Percentiles rank a stretch among this genome's conserved stretches.
These are phyloP conservation scores for Xylaria sp. DNA, from an alignment of 2,329 filamentous ascomycete genomes.

Conservation along the genomic window DNA sequence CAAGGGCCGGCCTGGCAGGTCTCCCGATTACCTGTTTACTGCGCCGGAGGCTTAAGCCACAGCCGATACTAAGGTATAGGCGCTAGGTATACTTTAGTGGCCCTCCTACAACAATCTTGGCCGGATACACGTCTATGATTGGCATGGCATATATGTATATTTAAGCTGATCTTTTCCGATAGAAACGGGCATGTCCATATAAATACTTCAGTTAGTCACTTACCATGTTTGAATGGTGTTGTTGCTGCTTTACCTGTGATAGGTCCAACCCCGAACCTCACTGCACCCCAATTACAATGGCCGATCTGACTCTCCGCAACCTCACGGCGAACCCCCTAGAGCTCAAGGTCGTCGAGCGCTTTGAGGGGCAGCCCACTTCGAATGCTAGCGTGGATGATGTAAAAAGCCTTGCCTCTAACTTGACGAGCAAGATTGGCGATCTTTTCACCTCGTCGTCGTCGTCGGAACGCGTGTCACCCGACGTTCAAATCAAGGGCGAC, in stretches of 20 bases:
- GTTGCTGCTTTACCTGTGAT: constrained; percentile 30
- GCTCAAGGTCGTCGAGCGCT: constrained; percentile 78
- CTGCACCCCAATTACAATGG: constrained; percentile 52
- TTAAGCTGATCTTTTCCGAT: constrained; percentile 13
- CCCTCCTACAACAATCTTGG: constrained; percentile 23
- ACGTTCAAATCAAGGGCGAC: constrained; percentile 63
- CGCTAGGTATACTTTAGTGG: constrained; percentile 7
- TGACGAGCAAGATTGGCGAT: constrained; percentile 57
- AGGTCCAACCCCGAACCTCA: constrained; percentile 27
- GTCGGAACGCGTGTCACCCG: constrained; percentile 42
- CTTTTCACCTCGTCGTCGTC: constrained; percentile 60
- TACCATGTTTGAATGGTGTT: constrained; percentile 31
- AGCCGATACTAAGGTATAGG: constrained; percentile 18
- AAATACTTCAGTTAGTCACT: not conserved
- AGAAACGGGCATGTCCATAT: constrained; percentile 9
- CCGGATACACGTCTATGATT: constrained; percentile 18
- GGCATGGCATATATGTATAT: constrained; percentile 6
- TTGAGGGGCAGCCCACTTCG: constrained; percentile 64
- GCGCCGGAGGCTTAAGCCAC: constrained; percentile 20
- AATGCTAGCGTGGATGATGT: constrained; percentile 51
- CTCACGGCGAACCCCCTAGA: constrained; percentile 78
- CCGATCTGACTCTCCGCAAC: constrained; percentile 80
- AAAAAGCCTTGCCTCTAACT: constrained; percentile 53
- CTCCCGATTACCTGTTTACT: constrained; percentile 10
- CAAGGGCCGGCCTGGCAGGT: not conserved